A percentile compares a stretch with the other conserved stretches of the same genome.
Conservation (phyloP, 202 grass and related monocot species). For the Dendrocalamus latiflorus region DNA sequence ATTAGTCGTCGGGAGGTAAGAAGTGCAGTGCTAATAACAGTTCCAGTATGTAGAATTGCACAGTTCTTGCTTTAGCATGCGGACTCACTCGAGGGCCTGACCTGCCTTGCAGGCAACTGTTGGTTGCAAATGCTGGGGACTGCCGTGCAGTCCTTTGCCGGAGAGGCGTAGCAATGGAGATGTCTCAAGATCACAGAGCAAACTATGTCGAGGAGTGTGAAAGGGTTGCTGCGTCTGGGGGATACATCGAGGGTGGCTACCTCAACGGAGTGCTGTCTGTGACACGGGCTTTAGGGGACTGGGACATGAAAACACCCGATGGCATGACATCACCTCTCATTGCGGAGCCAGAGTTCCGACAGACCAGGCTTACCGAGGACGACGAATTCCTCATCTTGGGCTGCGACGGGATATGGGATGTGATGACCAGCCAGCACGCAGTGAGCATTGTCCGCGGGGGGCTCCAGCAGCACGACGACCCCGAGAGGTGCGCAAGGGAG, state of each 20-base stretch:
- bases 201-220: slow-evolving; percentile 48
- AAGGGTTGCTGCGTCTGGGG: slow-evolving; percentile 55
- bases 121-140: slow-evolving; percentile 87
- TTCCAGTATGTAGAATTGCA: neutral
- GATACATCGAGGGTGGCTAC: slow-evolving; percentile 77
- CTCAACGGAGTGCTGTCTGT: slow-evolving; percentile 89
- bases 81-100: neutral
- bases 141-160: slow-evolving; percentile 76
- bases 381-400: slow-evolving; percentile 93
- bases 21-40: neutral
- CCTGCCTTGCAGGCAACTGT: slow-evolving; percentile 48
- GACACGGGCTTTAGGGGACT: slow-evolving; percentile 71
- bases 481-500: slow-evolving; percentile 57
- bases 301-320: slow-evolving; percentile 68
- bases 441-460: slow-evolving; percentile 59
- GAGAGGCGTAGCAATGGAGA: slow-evolving; percentile 66
- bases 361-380: slow-evolving; percentile 37
- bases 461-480: slow-evolving; percentile 63
- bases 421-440: slow-evolving; percentile 72
- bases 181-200: no score
- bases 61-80: neutral
- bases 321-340: slow-evolving; percentile 56
- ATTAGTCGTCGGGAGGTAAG: slow-evolving; percentile 73
- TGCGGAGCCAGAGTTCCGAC: slow-evolving; percentile 74
- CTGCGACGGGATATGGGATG: slow-evolving; percentile 87